Base-by-base conservation (phyloP, 2,329 filamentous ascomycete genomes). In the Penicillium sp. region DNA sequence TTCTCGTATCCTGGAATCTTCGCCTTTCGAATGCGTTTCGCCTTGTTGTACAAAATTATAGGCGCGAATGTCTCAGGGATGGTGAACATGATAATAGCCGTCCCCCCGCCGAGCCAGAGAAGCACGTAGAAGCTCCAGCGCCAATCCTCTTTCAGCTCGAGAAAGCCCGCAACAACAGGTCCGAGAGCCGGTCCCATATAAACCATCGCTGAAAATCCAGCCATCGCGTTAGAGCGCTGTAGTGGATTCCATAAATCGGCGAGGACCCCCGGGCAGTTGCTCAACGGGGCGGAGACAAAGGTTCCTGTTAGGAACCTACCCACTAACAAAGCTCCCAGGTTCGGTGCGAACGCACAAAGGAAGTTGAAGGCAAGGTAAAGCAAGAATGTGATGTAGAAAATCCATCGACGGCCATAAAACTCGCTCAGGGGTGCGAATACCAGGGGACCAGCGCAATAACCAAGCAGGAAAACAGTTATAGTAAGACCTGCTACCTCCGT, bases 381-480 rank as follows among this genome's bases (percentile, higher is more conserved):
- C 8, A 43, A 18, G 15, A 62, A 74, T 6, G 39, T 49, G 12
- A 55, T 56, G 60, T 78, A 76, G 55, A 81, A 78, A 41, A 81
- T 73, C 55, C 68, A 71, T 51, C 77, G 47, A 24, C 56, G 45
- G 40, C 84, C 83, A 50, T 79, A 80, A 51, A 86, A 81, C 62
- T 88, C 84, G 38, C 80, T 84, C 3, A 87, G 63, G 0, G 84
- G 85, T 0, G 82, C 84, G 74, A 83, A 86, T 10, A 85, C 66
- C 7, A 85, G 66, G 0, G 81, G 81, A 0, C 82, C 82, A 2
- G 78, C 74, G 18, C 84, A 79, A 60, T 85, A 87, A 6, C 82
- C 83, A 38, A 86, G 72, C 6, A 87, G 72, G 55, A 81, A 87
- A 15, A 82, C 74, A 0, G 82, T 84, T 29, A 85, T 82, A 6